Base-by-base conservation (phyloP, 2,329 filamentous ascomycete species). In the Pseudogymnoascus verrucosus region DNA sequence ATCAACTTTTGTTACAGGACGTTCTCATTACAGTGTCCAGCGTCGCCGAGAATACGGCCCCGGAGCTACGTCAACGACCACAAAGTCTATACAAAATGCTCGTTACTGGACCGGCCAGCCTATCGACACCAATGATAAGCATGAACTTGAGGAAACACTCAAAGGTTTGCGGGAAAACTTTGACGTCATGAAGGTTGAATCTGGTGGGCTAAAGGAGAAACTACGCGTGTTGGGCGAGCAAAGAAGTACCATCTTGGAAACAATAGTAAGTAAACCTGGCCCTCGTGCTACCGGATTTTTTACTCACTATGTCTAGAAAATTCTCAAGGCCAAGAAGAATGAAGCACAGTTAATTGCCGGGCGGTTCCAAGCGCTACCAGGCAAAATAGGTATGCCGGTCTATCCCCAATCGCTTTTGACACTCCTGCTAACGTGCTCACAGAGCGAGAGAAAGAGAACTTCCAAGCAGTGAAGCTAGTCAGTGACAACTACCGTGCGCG, bases 21-120 rank as follows among this genome's bases (percentile, higher is more conserved):
- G 77, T 14, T 82, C 86, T 60, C 77, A 75, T 7, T 93, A 89
- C 73, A 80, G 79, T 19, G 82, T 95, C 61, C 81, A 80, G 5
- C 85, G 89, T 14, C 87, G 93, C 59, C 82, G 80, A 67, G 93
- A 98, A 73, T 97, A 97, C 74, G 91, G 91, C 1, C 83, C 86
- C 1, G 78, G 82, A 59, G 91, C 89, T 12, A 84, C 84, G 59
- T 91, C 90, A 1, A 92, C 89, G 0, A 79, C 81, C 21, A 86
- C 89, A 12, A 83, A 80, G 37, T 78, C 78, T 62, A 77, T 97
- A 12, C 78, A 74, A 14, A 76, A 75, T 1, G 91, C 91, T 4
- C 78, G 73, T 37, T 84, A 83, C 70, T 97, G 95, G 87, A 92
- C 87, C 0, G 86, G 91, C 54, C 86, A 90, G 66, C 88, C 90